Evolutionary conservation across 2,329 filamentous ascomycete genomes (phyloP).

Genomic region (Phaeosphaeriaceae sp.): DNA sequence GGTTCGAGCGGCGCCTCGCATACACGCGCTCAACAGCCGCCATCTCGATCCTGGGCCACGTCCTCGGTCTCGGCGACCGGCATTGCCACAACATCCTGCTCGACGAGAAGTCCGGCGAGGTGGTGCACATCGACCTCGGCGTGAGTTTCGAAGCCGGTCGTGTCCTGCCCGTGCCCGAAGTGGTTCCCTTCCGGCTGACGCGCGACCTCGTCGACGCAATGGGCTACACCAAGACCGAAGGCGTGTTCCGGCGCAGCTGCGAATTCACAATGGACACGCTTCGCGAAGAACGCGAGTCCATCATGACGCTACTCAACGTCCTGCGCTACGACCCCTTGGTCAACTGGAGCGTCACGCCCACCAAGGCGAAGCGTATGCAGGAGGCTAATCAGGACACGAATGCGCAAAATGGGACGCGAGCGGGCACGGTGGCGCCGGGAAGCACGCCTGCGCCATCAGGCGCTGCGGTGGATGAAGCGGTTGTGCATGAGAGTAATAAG

Average conservation of each 20-base stretch:
- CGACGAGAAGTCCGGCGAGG: conserved; percentile 87
- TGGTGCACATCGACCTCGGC: conserved; percentile 95
- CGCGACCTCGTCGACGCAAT: conserved; percentile 96
- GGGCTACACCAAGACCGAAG: conserved; percentile 93
- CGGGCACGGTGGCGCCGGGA: conserved; percentile 37
- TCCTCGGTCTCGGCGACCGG: conserved; percentile 90
- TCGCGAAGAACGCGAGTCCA: conserved; percentile 92
- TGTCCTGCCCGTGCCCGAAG: conserved; percentile 91
- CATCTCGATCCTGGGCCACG: conserved; percentile 92
- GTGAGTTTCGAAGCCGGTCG: conserved; percentile 97
- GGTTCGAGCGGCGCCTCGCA: conserved; percentile 87
- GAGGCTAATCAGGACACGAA: conserved; percentile 64
- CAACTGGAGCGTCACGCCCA: conserved; percentile 86
- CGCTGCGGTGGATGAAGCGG: conserved; percentile 27
- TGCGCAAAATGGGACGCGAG: conserved; percentile 43
- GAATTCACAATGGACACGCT: conserved; percentile 96
- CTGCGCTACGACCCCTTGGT: conserved; percentile 97
- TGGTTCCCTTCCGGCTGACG: conserved; percentile 93
- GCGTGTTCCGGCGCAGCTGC: conserved; percentile 95
- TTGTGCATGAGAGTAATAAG: conserved; percentile 40
- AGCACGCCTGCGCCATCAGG: conserved; percentile 40
- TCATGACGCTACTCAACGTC: conserved; percentile 98
- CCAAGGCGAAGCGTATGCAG: conserved; percentile 71
- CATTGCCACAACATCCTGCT: conserved; percentile 97
- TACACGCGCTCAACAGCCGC: conserved; percentile 94